Evolutionary conservation across 257 asterid genomes (phyloP).

Genomic region (Scutellaria barbata): DNA sequence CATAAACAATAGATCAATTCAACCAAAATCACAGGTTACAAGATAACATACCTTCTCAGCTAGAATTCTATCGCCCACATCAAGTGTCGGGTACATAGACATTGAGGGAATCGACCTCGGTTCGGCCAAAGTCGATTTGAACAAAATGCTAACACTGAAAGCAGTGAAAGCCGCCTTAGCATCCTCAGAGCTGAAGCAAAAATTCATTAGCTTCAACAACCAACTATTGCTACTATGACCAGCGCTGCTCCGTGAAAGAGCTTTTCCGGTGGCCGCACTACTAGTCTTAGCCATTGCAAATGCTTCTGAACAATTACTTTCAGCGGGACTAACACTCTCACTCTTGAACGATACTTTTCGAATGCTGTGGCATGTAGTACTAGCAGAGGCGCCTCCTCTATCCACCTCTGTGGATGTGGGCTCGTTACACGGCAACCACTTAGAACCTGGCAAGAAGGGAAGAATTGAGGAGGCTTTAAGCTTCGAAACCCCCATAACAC

Average conservation of each 20-base stretch:
- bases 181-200: slow-evolving; percentile 67
- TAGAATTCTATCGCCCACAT: slow-evolving; percentile 85
- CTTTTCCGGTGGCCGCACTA: slow-evolving; percentile 40
- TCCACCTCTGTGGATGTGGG: slow-evolving; percentile 54
- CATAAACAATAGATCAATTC: not conserved
- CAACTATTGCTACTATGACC: slow-evolving; percentile 45
- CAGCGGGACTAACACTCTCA: slow-evolving; percentile 26
- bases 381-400: slow-evolving; percentile 57
- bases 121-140: slow-evolving; percentile 88
- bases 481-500: slow-evolving; percentile 61
- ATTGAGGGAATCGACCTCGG: slow-evolving; percentile 92
- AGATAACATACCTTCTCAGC: slow-evolving; percentile 69
- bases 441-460: slow-evolving; percentile 63
- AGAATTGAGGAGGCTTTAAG: slow-evolving; percentile 52
- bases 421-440: slow-evolving; percentile 69
- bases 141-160: slow-evolving; percentile 76
- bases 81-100: slow-evolving; percentile 95
- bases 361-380: not conserved
- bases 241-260: slow-evolving; percentile 31
- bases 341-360: slow-evolving; percentile 30
- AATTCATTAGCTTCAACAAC: slow-evolving; percentile 67
- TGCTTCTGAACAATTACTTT: slow-evolving; percentile 51
- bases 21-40: slow-evolving; percentile 2
- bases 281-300: slow-evolving; percentile 45
- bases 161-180: slow-evolving; percentile 93